Evolutionary conservation across 2,329 filamentous ascomycete species (phyloP), one percentile per base, ranked within the genome.

Genomic region (Elsinoe arachidis): DNA sequence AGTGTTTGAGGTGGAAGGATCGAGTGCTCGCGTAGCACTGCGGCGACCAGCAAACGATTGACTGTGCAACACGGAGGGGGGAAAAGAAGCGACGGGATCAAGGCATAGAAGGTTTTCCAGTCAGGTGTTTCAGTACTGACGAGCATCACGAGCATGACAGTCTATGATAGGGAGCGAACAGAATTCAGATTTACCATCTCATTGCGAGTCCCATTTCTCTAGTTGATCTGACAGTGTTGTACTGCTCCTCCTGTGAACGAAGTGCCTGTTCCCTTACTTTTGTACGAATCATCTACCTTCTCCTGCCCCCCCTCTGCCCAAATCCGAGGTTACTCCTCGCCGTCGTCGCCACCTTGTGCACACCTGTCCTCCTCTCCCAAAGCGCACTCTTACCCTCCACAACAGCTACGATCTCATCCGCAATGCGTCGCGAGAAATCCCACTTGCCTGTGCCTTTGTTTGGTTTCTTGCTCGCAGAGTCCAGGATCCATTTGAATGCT

Each of bases 391-490:
- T 82, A 33, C 93, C 93, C 77, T 97, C 91, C 9, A 95, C 85
- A 23, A 97, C 87, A 35, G 86, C 81, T 56, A 97, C 80, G 60
- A 97, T 76, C 79, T 96, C 92, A 68, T 92, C 86, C 1, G 89
- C 90, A 61, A 97, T 80, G 57, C 88, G 80, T 65, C 86, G 79
- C 10, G 90, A 86, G 67, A 95, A 87, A 70, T 85, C 83, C 61
- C 80, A 80, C 59, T 81, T 81, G 6, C 88, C 88, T 66, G 83
- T 87, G 17, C 86, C 87, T 64, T 79, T 79, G 62, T 85, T 87
- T 61, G 81, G 82, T 74, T 87, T 85, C 78, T 90, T 93, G 61
- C 82, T 82, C 38, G 90, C 88, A n/a, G 84, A 80, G 61, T 90
- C 85, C 59, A 97, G 73, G 64, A 99, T 95, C 93, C 93, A 99